These are phyloP conservation scores for Linderniella brevidens DNA, from an alignment of 257 asterid genomes.

Conservation along the genomic window DNA sequence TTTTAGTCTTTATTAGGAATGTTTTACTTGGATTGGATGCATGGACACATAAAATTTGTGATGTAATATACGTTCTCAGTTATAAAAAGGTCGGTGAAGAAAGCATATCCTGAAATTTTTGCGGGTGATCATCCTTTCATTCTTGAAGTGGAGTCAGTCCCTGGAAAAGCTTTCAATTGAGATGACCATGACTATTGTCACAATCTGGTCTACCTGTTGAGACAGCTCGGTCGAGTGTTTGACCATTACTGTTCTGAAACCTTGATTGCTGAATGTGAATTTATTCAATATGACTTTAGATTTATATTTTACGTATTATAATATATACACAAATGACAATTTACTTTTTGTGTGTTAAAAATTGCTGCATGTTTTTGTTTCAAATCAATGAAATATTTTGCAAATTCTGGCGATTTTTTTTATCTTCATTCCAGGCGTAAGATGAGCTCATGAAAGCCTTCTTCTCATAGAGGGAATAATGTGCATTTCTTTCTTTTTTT, in stretches of 20 bases:
- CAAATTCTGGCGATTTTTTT: slow-evolving; percentile 12
- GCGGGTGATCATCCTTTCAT: slow-evolving; percentile 63
- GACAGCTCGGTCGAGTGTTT: slow-evolving; percentile 87
- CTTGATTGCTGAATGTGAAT: slow-evolving; percentile 9
- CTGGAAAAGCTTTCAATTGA: neutral
- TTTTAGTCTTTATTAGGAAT: too few species aligned
- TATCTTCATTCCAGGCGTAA: slow-evolving; percentile 52
- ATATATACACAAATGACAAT: neutral
- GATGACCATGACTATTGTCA: slow-evolving; percentile 48
- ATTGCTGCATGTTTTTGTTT: neutral
- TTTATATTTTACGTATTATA: too few species aligned
- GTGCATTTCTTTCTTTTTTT: slow-evolving; percentile 14
- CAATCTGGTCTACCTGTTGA: slow-evolving; percentile 78
- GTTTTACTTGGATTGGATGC: neutral
- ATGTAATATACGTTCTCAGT: slow-evolving; percentile 24
- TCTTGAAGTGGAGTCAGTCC: slow-evolving; percentile 63
- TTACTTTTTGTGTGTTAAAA: too few species aligned
- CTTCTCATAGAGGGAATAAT: slow-evolving; percentile 86
- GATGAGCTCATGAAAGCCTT: slow-evolving; percentile 88
- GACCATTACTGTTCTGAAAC: slow-evolving; percentile 44
- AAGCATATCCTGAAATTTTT: slow-evolving; percentile 22
- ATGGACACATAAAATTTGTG: slow-evolving; percentile 5
- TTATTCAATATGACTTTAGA: neutral
- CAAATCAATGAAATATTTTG: slow-evolving; percentile 3
- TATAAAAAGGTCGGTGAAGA: slow-evolving; percentile 43